Conservation (phyloP, 164 flowering plant species). For the Stephania cephalantha region DNA sequence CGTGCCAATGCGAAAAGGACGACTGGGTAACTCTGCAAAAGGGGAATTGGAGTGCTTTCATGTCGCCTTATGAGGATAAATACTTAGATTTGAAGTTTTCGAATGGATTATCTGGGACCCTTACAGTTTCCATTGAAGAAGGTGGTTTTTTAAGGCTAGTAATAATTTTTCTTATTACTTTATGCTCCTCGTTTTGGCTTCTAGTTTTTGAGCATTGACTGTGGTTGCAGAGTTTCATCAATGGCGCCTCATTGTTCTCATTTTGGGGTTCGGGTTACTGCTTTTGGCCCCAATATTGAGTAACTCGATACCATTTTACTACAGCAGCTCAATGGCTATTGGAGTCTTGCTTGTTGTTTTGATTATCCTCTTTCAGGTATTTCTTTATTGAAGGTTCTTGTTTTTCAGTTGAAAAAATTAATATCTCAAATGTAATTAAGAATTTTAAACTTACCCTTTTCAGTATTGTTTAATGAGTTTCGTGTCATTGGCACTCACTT, state of each 20-base stretch:
- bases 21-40: conserved; percentile 59
- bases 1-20: conserved; percentile 68
- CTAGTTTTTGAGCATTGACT: neutral
- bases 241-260: conserved; percentile 76
- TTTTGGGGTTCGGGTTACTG: conserved; percentile 52
- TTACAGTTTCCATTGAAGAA: conserved; percentile 54
- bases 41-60: conserved; percentile 49
- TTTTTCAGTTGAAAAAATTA: neutral
- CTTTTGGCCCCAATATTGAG: conserved; percentile 79
- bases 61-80: conserved; percentile 79
- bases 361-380: conserved; percentile 85
- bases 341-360: conserved; percentile 71
- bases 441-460: too few species aligned
- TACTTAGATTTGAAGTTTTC: conserved; percentile 72
- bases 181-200: neutral
- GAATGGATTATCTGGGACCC: conserved; percentile 50
- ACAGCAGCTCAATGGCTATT: conserved; percentile 86
- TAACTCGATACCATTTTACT: conserved; percentile 88
- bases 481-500: too few species aligned
- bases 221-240: conserved; percentile 62
- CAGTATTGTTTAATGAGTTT: too few species aligned
- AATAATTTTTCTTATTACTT: neutral
- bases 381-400: neutral
- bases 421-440: too few species aligned
- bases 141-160: conserved; percentile 28